A percentile compares a stretch with the other conserved stretches of the same genome.
Conservation (phyloP, 2,329 filamentous ascomycete genomes). For the Epichloe sp. region DNA sequence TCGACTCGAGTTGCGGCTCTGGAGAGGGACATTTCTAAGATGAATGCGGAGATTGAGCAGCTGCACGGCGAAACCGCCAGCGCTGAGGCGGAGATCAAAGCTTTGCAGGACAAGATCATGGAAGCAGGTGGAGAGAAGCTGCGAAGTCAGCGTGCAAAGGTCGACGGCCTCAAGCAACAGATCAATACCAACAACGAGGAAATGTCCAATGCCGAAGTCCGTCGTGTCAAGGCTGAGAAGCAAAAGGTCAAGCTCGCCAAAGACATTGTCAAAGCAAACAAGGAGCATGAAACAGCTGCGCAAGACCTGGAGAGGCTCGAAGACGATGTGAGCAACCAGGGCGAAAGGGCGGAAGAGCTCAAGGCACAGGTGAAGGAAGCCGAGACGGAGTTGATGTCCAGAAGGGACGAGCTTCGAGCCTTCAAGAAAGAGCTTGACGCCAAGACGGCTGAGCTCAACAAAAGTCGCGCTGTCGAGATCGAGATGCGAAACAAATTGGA, state of each 20-base stretch:
- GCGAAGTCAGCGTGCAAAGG: slow-evolving; percentile 76
- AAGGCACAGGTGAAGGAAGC: slow-evolving; percentile 67
- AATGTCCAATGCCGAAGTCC: slow-evolving; percentile 74
- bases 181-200: slow-evolving; percentile 70
- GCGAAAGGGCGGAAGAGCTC: slow-evolving; percentile 59
- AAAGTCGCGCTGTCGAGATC: slow-evolving; percentile 79
- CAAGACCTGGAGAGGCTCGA: slow-evolving; percentile 67
- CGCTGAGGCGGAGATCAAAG: slow-evolving; percentile 85
- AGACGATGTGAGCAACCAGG: slow-evolving; percentile 65
- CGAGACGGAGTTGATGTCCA: slow-evolving; percentile 61
- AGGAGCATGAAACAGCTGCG: slow-evolving; percentile 60
- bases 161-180: slow-evolving; percentile 78
- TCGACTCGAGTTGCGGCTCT: slow-evolving; percentile 59
- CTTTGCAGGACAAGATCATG: slow-evolving; percentile 94
- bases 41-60: slow-evolving; percentile 67
- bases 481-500: slow-evolving; percentile 98
- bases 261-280: slow-evolving; percentile 62
- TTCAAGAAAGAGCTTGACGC: slow-evolving; percentile 80
- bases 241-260: slow-evolving; percentile 74
- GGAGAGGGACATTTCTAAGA: slow-evolving; percentile 62
- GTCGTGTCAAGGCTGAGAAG: slow-evolving; percentile 88
- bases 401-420: slow-evolving; percentile 65
- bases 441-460: slow-evolving; percentile 75
- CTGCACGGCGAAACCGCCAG: slow-evolving; percentile 76
- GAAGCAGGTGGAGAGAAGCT: slow-evolving; percentile 90